A percentile compares a stretch with the other conserved stretches of the same genome.
Conservation (phyloP, 2,329 filamentous ascomycete genomes). For the Camptophora hylomeconis region DNA sequence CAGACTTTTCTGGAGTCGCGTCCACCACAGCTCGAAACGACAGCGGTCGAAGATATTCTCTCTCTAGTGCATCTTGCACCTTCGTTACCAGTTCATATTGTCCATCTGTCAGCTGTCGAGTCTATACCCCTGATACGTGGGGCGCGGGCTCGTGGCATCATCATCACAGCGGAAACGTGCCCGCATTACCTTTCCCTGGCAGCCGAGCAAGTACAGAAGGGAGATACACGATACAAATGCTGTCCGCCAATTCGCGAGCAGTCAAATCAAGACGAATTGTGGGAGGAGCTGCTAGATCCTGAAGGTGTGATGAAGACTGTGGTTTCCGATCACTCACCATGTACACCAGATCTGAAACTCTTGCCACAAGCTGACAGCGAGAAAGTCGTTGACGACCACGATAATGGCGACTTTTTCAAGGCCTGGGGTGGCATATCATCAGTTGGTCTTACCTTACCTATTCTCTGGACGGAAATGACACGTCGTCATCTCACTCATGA, state of each 20-base stretch:
- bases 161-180: conserved; percentile 88
- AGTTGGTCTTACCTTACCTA: conserved; percentile 82
- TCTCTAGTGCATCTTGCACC: conserved; percentile 69
- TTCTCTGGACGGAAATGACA: conserved; percentile 68
- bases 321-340: conserved; percentile 91
- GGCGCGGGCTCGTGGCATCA: conserved; percentile 59
- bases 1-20: conserved; percentile 84
- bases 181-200: conserved; percentile 86
- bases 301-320: conserved; percentile 82
- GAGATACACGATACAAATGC: conserved; percentile 88
- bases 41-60: conserved; percentile 76
- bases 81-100: conserved; percentile 76
- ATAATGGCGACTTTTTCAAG: conserved; percentile 74
- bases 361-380: conserved; percentile 43
- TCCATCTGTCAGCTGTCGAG: conserved; percentile 81
- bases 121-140: conserved; percentile 68
- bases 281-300: conserved; percentile 58
- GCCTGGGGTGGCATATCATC: conserved; percentile 95
- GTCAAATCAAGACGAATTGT: conserved; percentile 71
- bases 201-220: conserved; percentile 66
- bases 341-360: conserved; percentile 86
- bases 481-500: conserved; percentile 39
- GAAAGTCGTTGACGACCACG: conserved; percentile 21
- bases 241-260: conserved; percentile 79
- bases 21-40: conserved; percentile 80